Conservation (phyloP, 306 rosid genomes). For the Vigna hirtella region DNA sequence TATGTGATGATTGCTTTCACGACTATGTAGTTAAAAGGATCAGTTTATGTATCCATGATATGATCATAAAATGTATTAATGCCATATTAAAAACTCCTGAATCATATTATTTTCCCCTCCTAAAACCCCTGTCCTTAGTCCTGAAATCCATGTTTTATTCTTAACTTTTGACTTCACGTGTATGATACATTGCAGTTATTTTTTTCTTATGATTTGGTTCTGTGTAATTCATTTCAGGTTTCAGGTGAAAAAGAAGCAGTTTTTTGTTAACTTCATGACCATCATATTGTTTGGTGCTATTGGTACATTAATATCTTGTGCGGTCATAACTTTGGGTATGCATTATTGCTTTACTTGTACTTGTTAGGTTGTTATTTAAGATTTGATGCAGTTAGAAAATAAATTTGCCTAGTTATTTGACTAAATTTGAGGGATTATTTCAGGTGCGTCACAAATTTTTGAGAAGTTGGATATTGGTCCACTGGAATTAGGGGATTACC, state of each 20-base stretch:
- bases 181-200: constrained; percentile 22
- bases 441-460: constrained; percentile 72
- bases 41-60: constrained; percentile 16
- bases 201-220: constrained; percentile 37
- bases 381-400: constrained; percentile 5
- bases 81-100: constrained; percentile 7
- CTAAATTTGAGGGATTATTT: constrained; percentile 48
- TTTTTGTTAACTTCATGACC: constrained; percentile 88
- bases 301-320: constrained; percentile 88
- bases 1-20: constrained; percentile 4
- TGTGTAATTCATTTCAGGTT: constrained; percentile 69
- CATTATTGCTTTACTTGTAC: constrained; percentile 38
- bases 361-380: constrained; percentile 25
- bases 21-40: constrained; percentile 5
- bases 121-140: constrained; percentile 4
- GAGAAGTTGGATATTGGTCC: constrained; percentile 86
- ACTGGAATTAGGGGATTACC: constrained; percentile 74
- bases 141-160: constrained; percentile 17
- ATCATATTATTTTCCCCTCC: not conserved
- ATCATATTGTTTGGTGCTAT: constrained; percentile 91
- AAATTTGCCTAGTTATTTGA: constrained; percentile 24
- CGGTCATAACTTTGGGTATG: constrained; percentile 79
- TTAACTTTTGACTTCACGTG: not conserved
- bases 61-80: not conserved
- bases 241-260: constrained; percentile 99